Evolutionary conservation across 23 red algal species (phyloP), one percentile per base, ranked within the genome.

Genomic region (Gracilaria gracilis): DNA sequence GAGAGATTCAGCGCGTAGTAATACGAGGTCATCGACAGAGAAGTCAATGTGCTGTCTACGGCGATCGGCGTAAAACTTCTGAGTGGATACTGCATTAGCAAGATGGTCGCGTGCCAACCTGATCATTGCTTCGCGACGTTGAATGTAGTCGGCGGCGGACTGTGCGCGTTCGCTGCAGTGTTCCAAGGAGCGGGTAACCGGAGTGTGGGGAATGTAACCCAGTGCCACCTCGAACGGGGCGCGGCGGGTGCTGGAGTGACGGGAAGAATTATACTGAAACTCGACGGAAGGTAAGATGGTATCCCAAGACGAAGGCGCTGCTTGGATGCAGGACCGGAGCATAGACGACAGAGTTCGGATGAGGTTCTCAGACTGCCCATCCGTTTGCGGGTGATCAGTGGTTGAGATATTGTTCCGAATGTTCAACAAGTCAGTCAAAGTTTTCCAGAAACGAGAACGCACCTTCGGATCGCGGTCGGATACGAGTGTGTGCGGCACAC

Each of bases 281-380:
- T 89, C 47, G 14, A 89, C 11, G 0, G 64, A 19, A 14, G 39
- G 54, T 13, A 89, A 53, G 5, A 66, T 37, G 0, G 24, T 35
- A 31, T 89, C 3, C 47, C 42, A 79, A 65, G 53, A 9, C 13
- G 29, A 34, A n/a, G 67, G 84, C 4, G 65, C 6, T 0, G 29
- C n/a, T 27, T 76, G 58, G 35, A 65, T 66, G 23, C 21, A 27
- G 8, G 67, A 0, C 27, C 71, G 35, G 6, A 89, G 34, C 86
- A 89, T 89, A 15, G 5, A 11, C 4, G 86, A 89, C 0, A 89
- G 33, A 1, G 35, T 67, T 0, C 72, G 42, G 34, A 89, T 89
- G 9, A 80, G 33, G 3, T 89, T 89, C 47, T 89, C 59, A 19
- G 71, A 89, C 31, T 89, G 86, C 2, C 61, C 72, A 80, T 79